Conservation (phyloP, 139 green algal genomes). For the Limnomonas spitsbergensis region DNA sequence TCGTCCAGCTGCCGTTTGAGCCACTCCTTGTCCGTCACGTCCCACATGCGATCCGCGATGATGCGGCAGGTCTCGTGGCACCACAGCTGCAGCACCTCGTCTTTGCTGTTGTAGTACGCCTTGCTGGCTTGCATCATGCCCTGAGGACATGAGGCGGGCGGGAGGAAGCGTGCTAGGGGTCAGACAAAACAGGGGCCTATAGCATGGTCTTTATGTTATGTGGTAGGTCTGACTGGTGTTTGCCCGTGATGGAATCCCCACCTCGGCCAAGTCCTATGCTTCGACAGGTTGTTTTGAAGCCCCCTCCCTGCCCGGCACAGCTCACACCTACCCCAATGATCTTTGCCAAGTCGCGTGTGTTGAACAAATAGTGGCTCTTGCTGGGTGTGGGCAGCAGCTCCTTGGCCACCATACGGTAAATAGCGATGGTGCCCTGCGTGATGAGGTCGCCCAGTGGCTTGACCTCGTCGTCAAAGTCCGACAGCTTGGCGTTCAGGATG, state of each 20-base stretch:
- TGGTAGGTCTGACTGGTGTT: no score
- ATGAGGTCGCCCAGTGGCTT: constrained; percentile 57
- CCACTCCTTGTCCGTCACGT: constrained; percentile 62
- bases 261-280: no score
- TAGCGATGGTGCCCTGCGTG: constrained; percentile 57
- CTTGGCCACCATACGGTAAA: constrained; percentile 49
- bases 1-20: constrained; percentile 27
- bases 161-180: background rate
- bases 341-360: constrained; percentile 79
- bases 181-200: no score
- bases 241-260: no score
- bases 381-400: constrained; percentile 78
- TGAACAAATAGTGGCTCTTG: constrained; percentile 87
- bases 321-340: constrained; percentile 67
- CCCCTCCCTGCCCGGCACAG: no score
- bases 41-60: constrained; percentile 77
- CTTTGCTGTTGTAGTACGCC: constrained; percentile 75
- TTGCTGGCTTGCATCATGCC: constrained; percentile 51
- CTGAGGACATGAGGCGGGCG: background rate
- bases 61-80: constrained; percentile 76
- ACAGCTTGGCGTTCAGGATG: constrained; percentile 70
- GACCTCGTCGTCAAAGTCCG: constrained; percentile 75
- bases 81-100: constrained; percentile 70
- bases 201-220: no score
- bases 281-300: no score